Conservation (phyloP, 192 early-diverging fungal species). For the Entomortierella parvispora region DNA sequence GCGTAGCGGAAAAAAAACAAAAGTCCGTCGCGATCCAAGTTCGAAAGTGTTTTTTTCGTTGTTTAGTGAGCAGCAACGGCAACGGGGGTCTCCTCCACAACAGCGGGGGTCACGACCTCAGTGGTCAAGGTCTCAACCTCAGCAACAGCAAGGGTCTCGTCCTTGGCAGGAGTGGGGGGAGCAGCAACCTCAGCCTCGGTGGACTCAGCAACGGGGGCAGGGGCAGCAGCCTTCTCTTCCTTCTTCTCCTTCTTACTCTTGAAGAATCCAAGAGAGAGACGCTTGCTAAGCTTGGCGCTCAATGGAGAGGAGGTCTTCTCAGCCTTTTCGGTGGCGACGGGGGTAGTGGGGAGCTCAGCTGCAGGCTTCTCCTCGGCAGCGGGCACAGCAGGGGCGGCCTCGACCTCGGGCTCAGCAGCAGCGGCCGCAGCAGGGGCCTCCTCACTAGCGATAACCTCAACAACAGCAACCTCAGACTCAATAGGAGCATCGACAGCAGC, state of each 20-base stretch:
- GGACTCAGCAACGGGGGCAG: slow-evolving; percentile 1
- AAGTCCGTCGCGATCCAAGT: background rate
- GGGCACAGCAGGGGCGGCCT: background rate
- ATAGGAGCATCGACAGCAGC: slow-evolving; percentile 13
- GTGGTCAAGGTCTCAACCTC: slow-evolving; percentile 12
- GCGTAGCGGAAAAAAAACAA: background rate
- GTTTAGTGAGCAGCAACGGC: slow-evolving; percentile 16
- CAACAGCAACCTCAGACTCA: background rate
- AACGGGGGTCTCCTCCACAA: slow-evolving; percentile 6
- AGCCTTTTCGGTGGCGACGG: slow-evolving; percentile 21
- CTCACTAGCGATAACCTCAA: background rate
- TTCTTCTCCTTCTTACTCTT: slow-evolving; percentile 47
- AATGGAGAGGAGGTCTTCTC: slow-evolving; percentile 32
- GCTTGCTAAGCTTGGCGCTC: slow-evolving; percentile 36
- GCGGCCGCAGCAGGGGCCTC: background rate
- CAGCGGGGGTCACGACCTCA: slow-evolving; percentile 15
- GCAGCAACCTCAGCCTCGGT: slow-evolving; percentile 22
- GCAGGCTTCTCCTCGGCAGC: slow-evolving; percentile 34
- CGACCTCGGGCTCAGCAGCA: background rate
- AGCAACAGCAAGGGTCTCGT: slow-evolving; percentile 2
- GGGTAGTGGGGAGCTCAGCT: slow-evolving; percentile 19
- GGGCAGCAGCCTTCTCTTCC: background rate
- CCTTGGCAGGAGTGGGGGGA: slow-evolving; percentile 14
- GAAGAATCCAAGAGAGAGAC: slow-evolving; percentile 42
- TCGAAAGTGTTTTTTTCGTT: too few relatives aligned